These are phyloP conservation scores for Austroboletus niveus DNA, from an alignment of 1,284 basidiomycete genomes.

Conservation along the genomic window DNA sequence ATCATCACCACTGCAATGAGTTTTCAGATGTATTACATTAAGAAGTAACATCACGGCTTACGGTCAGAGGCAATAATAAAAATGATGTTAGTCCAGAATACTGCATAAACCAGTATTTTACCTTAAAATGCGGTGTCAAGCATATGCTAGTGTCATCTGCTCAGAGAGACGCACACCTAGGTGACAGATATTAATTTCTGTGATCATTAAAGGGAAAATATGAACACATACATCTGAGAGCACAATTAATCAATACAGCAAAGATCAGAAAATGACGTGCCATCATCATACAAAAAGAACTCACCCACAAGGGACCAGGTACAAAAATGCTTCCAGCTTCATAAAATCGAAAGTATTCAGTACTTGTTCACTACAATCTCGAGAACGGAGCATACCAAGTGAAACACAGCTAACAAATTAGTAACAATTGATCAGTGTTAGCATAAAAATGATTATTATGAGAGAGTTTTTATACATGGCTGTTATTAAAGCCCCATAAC, in stretches of 20 bases:
- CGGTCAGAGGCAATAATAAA: slow-evolving; percentile 2
- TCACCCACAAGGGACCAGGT: slow-evolving; percentile 7
- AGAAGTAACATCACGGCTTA: background rate
- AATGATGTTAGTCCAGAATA: background rate
- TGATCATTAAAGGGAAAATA: background rate
- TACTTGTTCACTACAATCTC: background rate
- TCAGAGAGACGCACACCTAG: background rate
- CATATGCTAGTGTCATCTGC: background rate
- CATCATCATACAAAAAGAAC: background rate
- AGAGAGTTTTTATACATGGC: background rate
- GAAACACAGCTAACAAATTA: background rate
- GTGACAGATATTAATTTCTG: background rate
- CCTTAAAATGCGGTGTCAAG: background rate
- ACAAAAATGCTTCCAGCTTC: slow-evolving; percentile 5
- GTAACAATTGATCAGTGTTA: background rate
- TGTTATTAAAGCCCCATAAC: slow-evolving; percentile 4
- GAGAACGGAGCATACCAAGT: background rate
- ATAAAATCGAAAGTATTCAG: background rate
- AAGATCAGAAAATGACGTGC: background rate
- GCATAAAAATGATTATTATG: background rate
- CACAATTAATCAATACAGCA: background rate
- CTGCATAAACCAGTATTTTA: background rate
- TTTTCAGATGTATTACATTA: background rate
- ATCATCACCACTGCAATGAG: slow-evolving; percentile 9
- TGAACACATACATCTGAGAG: slow-evolving; percentile 7